Evolutionary conservation across 1,139 yeast species (phyloP), one percentile per base, ranked within the genome.

Genomic region (Ogataea hybrid): DNA sequence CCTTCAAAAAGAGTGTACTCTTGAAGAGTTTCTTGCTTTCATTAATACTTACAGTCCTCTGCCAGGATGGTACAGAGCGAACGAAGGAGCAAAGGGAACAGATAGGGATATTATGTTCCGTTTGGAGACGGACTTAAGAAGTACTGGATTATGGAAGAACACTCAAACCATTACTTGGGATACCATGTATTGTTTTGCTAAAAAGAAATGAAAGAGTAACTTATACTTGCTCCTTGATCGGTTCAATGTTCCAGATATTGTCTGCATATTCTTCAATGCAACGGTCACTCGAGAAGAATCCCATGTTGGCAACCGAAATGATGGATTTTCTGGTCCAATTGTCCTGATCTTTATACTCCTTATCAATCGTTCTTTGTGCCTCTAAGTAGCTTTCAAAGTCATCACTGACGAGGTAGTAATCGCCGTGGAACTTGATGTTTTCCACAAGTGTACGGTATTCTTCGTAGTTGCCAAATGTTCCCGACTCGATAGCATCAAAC

Each of bases 201-300:
- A 61, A 40, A 48, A 51, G 28, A 22, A n/a, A 6, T 14, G 10
- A 12, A 15, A 21, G 21, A 20, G n/a, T 11, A 10, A 15, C 4
- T 32, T 31, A 21, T 8, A 55, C 59, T 44, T 57, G 61, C 41
- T 63, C 64, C 43, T 47, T 62, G 44, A 78, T 64, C 12, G 95
- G 92, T 67, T 87, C 95, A 50, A 88, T 78, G 59, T 88, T 84
- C 97, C 97, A 90, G 58, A 89, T 88, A 50, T 83, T 79, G 56
- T 87, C 96, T 25, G 97, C 95, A 56, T 89, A 89, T 63, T 90
- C 97, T 54, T 83, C 86, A 59, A 89, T 84, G 63, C 95, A 88
- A 65, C 97, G 76, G 65, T 89, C 97, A 51, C 92, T 81, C 47
- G 87, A 78, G 69, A 89, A 89, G 76, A 86, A 90, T 8, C 97